These are phyloP conservation scores for Linum trigynum DNA, from an alignment of 345 rosid species.

Conservation along the genomic window DNA sequence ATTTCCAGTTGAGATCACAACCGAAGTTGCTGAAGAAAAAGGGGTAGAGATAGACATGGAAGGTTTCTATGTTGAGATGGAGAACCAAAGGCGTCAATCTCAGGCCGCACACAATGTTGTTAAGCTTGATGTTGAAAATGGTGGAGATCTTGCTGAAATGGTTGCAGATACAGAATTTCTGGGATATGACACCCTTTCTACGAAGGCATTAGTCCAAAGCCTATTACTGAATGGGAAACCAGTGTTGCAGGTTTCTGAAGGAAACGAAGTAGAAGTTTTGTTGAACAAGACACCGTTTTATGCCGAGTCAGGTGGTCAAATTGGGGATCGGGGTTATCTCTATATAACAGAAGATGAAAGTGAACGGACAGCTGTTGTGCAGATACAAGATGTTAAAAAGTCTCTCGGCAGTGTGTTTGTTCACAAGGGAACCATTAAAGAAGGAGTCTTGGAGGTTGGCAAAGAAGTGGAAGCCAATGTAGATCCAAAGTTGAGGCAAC, in stretches of 20 bases:
- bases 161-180: slow-evolving; percentile 68
- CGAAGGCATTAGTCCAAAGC: slow-evolving; percentile 61
- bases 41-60: slow-evolving; percentile 57
- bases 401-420: slow-evolving; percentile 59
- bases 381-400: slow-evolving; percentile 80
- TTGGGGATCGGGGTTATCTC: slow-evolving; percentile 72
- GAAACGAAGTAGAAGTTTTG: slow-evolving; percentile 76
- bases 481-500: slow-evolving; percentile 65
- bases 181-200: slow-evolving; percentile 68
- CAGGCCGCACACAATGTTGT: slow-evolving; percentile 85
- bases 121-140: slow-evolving; percentile 60
- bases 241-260: slow-evolving; percentile 69
- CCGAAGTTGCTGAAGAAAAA: slow-evolving; percentile 71
- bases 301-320: slow-evolving; percentile 96
- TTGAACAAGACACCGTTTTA: slow-evolving; percentile 84
- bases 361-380: slow-evolving; percentile 52
- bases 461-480: slow-evolving; percentile 83
- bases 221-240: slow-evolving; percentile 73
- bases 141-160: slow-evolving; percentile 36
- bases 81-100: slow-evolving; percentile 76
- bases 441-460: slow-evolving; percentile 80
- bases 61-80: slow-evolving; percentile 76
- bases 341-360: slow-evolving; percentile 35
- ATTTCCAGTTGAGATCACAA: slow-evolving; percentile 85
- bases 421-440: slow-evolving; percentile 70